Base-by-base conservation (phyloP, 495 filamentous ascomycete species). In the Aspergillus homomorphus region DNA sequence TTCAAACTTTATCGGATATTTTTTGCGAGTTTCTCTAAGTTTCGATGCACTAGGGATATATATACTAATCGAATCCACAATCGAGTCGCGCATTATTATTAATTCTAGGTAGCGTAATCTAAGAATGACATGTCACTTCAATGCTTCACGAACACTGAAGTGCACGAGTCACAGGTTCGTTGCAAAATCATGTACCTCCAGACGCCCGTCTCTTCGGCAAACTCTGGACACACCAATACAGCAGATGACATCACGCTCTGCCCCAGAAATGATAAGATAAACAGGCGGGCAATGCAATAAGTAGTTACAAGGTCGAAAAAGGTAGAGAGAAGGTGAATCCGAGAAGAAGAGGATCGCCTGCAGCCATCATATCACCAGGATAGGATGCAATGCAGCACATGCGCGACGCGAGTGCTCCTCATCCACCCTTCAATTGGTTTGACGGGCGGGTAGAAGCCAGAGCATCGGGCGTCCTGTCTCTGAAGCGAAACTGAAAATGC, bases 311-410 rank as follows among this genome's bases (percentile, higher is more conserved):
- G 30, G 41, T 45, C 43, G 53, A 63, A 45, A 59, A 46, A 38
- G 53, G n/a, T 23, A 54, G 16, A 53, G 38, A 50, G 33, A 57
- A 54, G 33, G 33, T 38, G 33, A 12, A 6, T 38, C 33, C 7
- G 15, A 38, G 46, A 60, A 28, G 42, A 57, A 53, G 45, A 52
- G n/a, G 18, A 45, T 54, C 50, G 44, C 26, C 43, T 60, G 43
- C 46, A 57, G 55, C 66, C 66, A 54, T 63, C 68, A 67, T 66
- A 74, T 74, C 73, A 62, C 74, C 71, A 72, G 74, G 73, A 77
- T 63, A 77, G 73, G 66, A 68, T 64, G 59, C 63, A 61, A 60
- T 62, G 62, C 56, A 59, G 55, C 49, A 10, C 14, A 55, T 52
- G 28, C 38, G 19, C 28, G 30, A 55, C 51, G 38, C 46, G 50